Evolutionary conservation across 2,329 filamentous ascomycete genomes (phyloP), one percentile per base, ranked within the genome.

Genomic region (Scytalidium lignicola): DNA sequence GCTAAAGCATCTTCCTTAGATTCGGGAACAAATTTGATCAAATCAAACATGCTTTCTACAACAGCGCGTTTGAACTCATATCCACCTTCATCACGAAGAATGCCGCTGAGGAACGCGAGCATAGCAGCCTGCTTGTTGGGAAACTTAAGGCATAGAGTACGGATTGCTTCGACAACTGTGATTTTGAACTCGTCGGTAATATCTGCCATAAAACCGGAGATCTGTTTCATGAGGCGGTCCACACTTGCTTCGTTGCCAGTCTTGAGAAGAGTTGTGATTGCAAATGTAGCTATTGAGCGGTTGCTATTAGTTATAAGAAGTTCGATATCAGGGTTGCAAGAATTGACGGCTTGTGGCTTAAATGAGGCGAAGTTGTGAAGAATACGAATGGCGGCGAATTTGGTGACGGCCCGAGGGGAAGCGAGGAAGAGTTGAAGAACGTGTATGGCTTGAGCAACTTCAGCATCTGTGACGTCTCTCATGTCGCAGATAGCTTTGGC

Each of bases 101-200:
- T 96, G n/a, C 91, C 89, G 63, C 92, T 96, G 43, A 99, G 80
- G 82, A 99, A 99, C 45, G 89, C 83, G 46, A 99, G 83, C 91
- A 99, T 97, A 54, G 90, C 91, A 43, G 92, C 92, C 72, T 99
- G 93, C 74, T 99, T 99, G 73, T 82, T 91, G 28, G 93, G 93
- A 74, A 99, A 99, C 73, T 99, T 99, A 60, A 99, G 76, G 67
- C 92, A 97, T 39, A 99, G 74, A 3, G 93, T 97, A 53, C 93
- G 87, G 64, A 99, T 96, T 40, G 93, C 93, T 70, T 99, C 93
- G 41, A 99, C 92, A 62, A 99, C 96, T n/a, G 93, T 99, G 59
- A 99, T 96, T 78, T 97, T 99, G 78, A 99, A 99, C 70, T 99
- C 93, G 65, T 99, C 93, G 6, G 92, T 96, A 58, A 97, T 97